These are phyloP conservation scores for Venturia carpophila DNA, from an alignment of 2,329 filamentous ascomycete genomes.

Conservation along the genomic window DNA sequence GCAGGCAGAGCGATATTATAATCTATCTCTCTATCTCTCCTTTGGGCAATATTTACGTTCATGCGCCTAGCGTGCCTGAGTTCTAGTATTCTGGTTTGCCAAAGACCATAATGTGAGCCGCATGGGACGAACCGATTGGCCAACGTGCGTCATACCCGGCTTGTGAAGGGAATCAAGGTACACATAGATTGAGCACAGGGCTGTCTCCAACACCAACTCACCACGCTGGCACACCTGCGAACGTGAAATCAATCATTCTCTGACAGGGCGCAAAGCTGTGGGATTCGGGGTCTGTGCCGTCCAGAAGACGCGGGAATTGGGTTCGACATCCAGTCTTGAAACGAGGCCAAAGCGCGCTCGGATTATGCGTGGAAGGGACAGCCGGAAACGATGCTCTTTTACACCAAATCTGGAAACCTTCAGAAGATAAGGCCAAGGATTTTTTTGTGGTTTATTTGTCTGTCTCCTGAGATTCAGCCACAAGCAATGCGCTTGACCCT, in stretches of 20 bases:
- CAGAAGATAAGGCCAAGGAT: not conserved
- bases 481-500: not conserved
- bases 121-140: slow-evolving; percentile 1
- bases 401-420: slow-evolving; percentile 3
- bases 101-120: slow-evolving; percentile 1
- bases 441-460: not conserved
- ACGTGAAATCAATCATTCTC: not conserved
- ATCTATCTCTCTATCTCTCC: not conserved
- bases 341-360: not conserved
- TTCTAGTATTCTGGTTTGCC: slow-evolving; percentile 4
- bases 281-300: not conserved
- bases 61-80: slow-evolving; percentile 11
- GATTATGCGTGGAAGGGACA: slow-evolving; percentile 1
- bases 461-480: not conserved
- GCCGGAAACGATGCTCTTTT: not conserved
- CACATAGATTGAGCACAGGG: slow-evolving; percentile 12
- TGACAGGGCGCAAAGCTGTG: not conserved
- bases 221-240: not conserved
- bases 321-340: not conserved
- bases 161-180: not conserved
- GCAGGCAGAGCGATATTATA: slow-evolving; percentile 1
- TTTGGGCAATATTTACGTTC: not conserved
- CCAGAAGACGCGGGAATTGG: slow-evolving; percentile 1
- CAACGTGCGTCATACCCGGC: not conserved
- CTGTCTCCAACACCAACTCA: slow-evolving; percentile 8